Evolutionary conservation across 2,329 filamentous ascomycete genomes (phyloP).

Genomic region (Fusarium agapanthi): DNA sequence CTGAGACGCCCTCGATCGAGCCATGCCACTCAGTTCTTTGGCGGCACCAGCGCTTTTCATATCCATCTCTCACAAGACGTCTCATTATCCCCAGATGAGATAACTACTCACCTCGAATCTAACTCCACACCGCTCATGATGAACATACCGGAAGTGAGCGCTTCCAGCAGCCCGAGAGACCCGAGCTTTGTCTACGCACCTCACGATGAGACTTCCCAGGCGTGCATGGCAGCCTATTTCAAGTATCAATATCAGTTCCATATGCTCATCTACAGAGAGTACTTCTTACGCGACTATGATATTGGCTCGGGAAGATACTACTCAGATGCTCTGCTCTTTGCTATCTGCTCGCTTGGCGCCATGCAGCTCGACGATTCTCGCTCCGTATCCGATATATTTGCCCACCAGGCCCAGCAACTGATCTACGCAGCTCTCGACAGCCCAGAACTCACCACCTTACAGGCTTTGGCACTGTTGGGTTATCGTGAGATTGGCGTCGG

Average conservation of each 20-base stretch:
- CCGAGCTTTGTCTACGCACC: slow-evolving; percentile 51
- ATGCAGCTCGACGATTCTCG: slow-evolving; percentile 54
- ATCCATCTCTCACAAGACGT: slow-evolving; percentile 46
- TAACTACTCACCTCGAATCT: slow-evolving; percentile 20
- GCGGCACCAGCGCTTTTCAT: slow-evolving; percentile 58
- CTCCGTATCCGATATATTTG: slow-evolving; percentile 54
- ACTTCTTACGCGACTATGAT: slow-evolving; percentile 60
- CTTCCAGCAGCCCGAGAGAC: slow-evolving; percentile 32
- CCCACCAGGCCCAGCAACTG: slow-evolving; percentile 55
- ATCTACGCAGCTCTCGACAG: slow-evolving; percentile 55
- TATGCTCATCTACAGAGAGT: slow-evolving; percentile 61
- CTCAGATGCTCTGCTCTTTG: slow-evolving; percentile 58
- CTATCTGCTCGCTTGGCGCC: slow-evolving; percentile 59
- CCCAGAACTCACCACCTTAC: slow-evolving; percentile 57
- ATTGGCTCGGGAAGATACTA: slow-evolving; percentile 57
- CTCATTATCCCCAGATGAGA: slow-evolving; percentile 28
- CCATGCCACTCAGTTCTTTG: slow-evolving; percentile 57
- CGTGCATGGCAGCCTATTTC: slow-evolving; percentile 59
- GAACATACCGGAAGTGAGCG: slow-evolving; percentile 15
- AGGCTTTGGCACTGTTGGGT: slow-evolving; percentile 55
- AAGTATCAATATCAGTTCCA: slow-evolving; percentile 58
- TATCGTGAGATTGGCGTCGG: slow-evolving; percentile 59
- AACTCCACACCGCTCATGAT: slow-evolving; percentile 15
- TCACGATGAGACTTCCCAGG: slow-evolving; percentile 54
- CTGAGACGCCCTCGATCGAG: slow-evolving; percentile 52